phyloP scores from a whole-genome alignment of 2,329 filamentous ascomycete species.

The Penicillium italicum region DNA sequence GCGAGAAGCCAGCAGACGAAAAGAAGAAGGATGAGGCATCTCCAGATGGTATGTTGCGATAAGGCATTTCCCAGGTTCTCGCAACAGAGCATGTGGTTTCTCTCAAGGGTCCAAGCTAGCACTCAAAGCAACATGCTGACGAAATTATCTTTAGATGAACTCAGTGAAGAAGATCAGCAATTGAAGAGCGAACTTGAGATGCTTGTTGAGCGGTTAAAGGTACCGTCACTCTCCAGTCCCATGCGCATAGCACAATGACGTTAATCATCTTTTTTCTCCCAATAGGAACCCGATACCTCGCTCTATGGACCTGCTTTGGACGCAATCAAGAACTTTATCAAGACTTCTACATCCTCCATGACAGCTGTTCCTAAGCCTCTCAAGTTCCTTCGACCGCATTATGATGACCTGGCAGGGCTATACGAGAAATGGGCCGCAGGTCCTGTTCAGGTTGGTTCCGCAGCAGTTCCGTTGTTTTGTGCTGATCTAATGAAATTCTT shows the following conservation, averaged over 20 bases:
- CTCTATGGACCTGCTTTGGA: slow-evolving; percentile 92
- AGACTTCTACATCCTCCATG: slow-evolving; percentile 99
- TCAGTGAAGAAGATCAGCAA: slow-evolving; percentile 97
- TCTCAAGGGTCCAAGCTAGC: neutral
- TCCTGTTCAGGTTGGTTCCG: slow-evolving; percentile 68
- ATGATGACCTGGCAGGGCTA: slow-evolving; percentile 78
- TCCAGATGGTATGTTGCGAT: slow-evolving; percentile 51
- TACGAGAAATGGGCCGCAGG: slow-evolving; percentile 86
- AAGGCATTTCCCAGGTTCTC: neutral
- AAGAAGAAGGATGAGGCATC: slow-evolving; percentile 70
- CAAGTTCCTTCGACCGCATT: slow-evolving; percentile 96
- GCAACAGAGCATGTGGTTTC: slow-evolving; percentile 12
- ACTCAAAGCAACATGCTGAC: slow-evolving; percentile 33
- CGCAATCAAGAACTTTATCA: slow-evolving; percentile 97
- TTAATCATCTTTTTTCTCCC: slow-evolving; percentile 20
- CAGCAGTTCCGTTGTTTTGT: neutral
- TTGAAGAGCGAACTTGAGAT: slow-evolving; percentile 97
- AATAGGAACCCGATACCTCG: slow-evolving; percentile 75
- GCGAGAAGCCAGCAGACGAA: slow-evolving; percentile 68
- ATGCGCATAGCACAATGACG: slow-evolving; percentile 22
- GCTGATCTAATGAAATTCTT: slow-evolving; percentile 8
- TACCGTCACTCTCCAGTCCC: slow-evolving; percentile 41
- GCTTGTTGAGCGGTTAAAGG: slow-evolving; percentile 91
- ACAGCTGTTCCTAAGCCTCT: slow-evolving; percentile 97
- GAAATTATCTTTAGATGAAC: slow-evolving; percentile 66